phyloP scores from a whole-genome alignment of 805 yeast species.

The Candida krabiensis region DNA sequence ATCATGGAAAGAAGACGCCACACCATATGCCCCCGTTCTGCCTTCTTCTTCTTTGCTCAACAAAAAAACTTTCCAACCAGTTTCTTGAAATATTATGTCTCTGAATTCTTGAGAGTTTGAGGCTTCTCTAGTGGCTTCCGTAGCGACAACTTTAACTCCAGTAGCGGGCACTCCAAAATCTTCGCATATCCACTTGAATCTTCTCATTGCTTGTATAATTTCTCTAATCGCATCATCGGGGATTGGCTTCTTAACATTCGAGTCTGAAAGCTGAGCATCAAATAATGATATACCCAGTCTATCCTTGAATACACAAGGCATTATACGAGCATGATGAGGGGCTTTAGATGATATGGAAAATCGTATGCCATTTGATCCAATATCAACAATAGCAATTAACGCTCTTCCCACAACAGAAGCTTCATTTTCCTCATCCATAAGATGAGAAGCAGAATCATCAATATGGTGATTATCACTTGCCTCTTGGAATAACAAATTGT shows the following conservation, averaged over 20 bases:
- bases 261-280: slow-evolving; percentile 53
- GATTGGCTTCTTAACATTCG: slow-evolving; percentile 45
- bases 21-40: slow-evolving; percentile 67
- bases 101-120: slow-evolving; percentile 61
- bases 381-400: slow-evolving; percentile 67
- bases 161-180: slow-evolving; percentile 68
- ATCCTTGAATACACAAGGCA: slow-evolving; percentile 79
- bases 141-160: slow-evolving; percentile 67
- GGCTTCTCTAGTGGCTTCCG: slow-evolving; percentile 74
- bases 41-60: slow-evolving; percentile 67
- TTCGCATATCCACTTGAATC: slow-evolving; percentile 68
- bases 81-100: slow-evolving; percentile 52
- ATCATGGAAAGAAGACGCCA: slow-evolving; percentile 68
- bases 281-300: slow-evolving; percentile 67
- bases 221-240: slow-evolving; percentile 58
- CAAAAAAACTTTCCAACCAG: slow-evolving; percentile 66
- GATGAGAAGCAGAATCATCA: slow-evolving; percentile 22
- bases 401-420: slow-evolving; percentile 59
- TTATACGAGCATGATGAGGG: slow-evolving; percentile 67
- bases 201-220: slow-evolving; percentile 59
- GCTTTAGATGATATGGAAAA: slow-evolving; percentile 71
- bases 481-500: slow-evolving; percentile 25
- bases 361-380: slow-evolving; percentile 74
- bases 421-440: slow-evolving; percentile 37
- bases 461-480: slow-evolving; percentile 31